A percentile compares a stretch with the other conserved stretches of the same genome.
These are phyloP conservation scores for Hemileccinum hortonii DNA, from an alignment of 1,284 basidiomycete species.

Conservation along the genomic window DNA sequence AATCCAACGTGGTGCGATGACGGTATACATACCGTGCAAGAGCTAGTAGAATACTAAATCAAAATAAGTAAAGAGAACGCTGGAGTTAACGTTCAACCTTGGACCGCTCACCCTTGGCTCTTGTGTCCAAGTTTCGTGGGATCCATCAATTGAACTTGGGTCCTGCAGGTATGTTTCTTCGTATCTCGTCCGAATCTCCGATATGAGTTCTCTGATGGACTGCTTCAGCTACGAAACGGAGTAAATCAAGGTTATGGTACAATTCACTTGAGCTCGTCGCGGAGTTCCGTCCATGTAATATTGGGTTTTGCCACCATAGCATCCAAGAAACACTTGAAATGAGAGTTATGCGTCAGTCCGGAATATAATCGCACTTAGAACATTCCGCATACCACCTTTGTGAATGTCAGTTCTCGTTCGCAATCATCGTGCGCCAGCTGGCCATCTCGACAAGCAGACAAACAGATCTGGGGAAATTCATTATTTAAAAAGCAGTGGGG, in stretches of 20 bases:
- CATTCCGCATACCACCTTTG: constrained; percentile 18
- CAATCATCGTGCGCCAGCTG: constrained; percentile 25
- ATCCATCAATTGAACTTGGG: neutral
- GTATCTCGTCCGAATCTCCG: constrained; percentile 16
- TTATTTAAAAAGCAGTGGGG: neutral
- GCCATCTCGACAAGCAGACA: constrained; percentile 30
- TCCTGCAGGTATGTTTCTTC: constrained; percentile 6
- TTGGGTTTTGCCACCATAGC: constrained; percentile 8
- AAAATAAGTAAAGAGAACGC: neutral
- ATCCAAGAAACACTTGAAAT: constrained; percentile 27
- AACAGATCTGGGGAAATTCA: constrained; percentile 20
- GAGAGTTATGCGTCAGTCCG: neutral
- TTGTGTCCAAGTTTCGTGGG: constrained; percentile 14
- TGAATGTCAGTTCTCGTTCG: constrained; percentile 22
- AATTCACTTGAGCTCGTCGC: constrained; percentile 19
- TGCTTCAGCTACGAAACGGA: neutral
- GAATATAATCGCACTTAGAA: neutral
- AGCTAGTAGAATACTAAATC: constrained; percentile 12
- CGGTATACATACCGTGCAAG: constrained; percentile 12
- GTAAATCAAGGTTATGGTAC: neutral
- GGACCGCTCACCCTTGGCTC: constrained; percentile 21
- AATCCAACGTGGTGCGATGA: neutral
- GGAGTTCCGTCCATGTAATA: constrained; percentile 25
- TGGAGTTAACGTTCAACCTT: neutral
- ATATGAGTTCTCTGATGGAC: constrained; percentile 12